Evolutionary conservation across 345 rosid genomes (phyloP), one percentile per base, ranked within the genome.

Genomic region (Mercurialis annua): DNA sequence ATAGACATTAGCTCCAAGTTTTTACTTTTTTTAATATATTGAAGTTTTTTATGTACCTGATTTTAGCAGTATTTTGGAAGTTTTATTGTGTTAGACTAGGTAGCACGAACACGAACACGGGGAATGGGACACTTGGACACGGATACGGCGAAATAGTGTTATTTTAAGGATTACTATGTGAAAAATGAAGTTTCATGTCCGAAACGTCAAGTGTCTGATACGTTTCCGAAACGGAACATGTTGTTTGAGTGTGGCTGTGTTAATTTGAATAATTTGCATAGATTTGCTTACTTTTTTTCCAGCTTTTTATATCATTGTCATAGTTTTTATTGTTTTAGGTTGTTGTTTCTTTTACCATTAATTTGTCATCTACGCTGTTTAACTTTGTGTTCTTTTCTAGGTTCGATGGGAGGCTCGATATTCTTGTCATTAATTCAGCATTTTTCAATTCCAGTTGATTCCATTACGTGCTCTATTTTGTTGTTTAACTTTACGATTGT

Each of bases 381-480:
- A 21, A 44, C 42, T 7, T 55, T 23, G 16, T 40, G 40, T 21
- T 63, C 58, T 65, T 58, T 50, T 10, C 17, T 62, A 84, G 96
- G 96, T 81, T 76, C 92, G 7, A 89, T 94, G 97, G 99, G 99
- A 14, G 97, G 96, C 24, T 88, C 91, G 0, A 91, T 94, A 38
- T 85, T 91, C 74, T 69, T 94, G 68, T 85, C 97, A 7, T 76
- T 94, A 10, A 81, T 94, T 26, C 91, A 87, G 81, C 91, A 84
- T 65, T 91, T 87, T 80, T 85, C 94, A 1, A 77, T 94, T 47
- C 99, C 96, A 7, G 77, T 94, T 30, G 99, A 94, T 78, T 77
- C 92, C 6, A 71, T 94, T 67, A 91, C 98, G 2, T 89, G 85
- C 58, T 82, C 78, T 53, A 49, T 91, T 44, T 42, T 94, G 78